Percentiles rank a stretch among this genome's conserved stretches.
phyloP scores from a whole-genome alignment of 2,329 filamentous ascomycete species.

The Claviceps cyperi region DNA sequence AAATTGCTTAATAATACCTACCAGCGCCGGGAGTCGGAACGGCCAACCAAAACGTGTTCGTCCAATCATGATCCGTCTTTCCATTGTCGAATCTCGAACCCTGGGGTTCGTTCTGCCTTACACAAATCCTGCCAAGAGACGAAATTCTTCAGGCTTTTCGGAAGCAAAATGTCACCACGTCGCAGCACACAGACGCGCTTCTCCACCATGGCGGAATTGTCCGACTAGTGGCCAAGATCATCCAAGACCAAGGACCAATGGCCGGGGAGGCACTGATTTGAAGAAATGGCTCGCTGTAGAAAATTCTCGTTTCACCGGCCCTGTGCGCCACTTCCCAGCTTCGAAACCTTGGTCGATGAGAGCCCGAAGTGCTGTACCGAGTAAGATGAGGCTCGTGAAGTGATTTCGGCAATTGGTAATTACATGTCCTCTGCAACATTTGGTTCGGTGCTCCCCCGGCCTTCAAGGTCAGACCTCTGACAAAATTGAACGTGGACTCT shows the following conservation, averaged over 20 bases:
- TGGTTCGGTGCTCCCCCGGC: constrained; percentile 16
- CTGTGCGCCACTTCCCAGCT: neutral
- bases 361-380: neutral
- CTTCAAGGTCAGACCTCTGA: constrained; percentile 7
- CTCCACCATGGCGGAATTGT: constrained; percentile 15
- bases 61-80: neutral
- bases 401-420: neutral
- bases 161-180: constrained; percentile 10
- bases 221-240: constrained; percentile 7
- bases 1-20: no score
- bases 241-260: constrained; percentile 10
- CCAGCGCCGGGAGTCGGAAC: no score
- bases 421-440: constrained; percentile 9
- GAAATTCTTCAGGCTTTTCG: constrained; percentile 16
- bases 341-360: neutral
- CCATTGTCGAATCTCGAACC: neutral
- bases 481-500: constrained; percentile 1
- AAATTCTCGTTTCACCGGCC: neutral
- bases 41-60: no score
- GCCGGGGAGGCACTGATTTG: constrained; percentile 1
- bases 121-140: constrained; percentile 9
- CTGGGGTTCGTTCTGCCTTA: neutral
- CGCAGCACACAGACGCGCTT: neutral
- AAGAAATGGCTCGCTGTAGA: neutral
- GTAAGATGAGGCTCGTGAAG: constrained; percentile 4